phyloP scores from a whole-genome alignment of 306 rosid species.

The Prunus padus region DNA sequence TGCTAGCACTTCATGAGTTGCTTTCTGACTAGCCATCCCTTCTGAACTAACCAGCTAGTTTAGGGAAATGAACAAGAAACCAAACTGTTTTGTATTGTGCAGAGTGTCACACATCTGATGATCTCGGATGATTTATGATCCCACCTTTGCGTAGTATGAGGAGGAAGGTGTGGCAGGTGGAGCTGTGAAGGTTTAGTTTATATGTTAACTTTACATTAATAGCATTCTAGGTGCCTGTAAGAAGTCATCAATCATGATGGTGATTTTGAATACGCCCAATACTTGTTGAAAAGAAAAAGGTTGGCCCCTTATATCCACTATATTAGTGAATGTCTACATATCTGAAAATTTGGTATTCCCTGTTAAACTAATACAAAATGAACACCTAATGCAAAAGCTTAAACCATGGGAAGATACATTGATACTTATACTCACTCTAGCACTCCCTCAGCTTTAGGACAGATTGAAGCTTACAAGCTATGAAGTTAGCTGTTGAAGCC shows the following conservation, averaged over 20 bases:
- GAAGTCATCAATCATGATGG: neutral
- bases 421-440: neutral
- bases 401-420: neutral
- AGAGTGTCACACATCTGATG: neutral
- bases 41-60: neutral
- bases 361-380: neutral
- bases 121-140: neutral
- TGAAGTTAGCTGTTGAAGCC: neutral
- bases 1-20: neutral
- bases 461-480: neutral
- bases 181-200: neutral
- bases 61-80: neutral
- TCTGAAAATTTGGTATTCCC: neutral
- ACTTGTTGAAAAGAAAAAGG: neutral
- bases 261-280: neutral
- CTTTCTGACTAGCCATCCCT: neutral
- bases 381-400: neutral
- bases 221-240: neutral
- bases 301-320: neutral
- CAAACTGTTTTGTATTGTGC: neutral
- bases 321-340: neutral
- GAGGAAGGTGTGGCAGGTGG: neutral
- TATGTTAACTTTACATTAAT: neutral
- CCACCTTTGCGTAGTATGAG: neutral
- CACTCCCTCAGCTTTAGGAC: neutral